Evolutionary conservation across 257 asterid species (phyloP), one percentile per base, ranked within the genome.

Genomic region (Solanum neorickii): DNA sequence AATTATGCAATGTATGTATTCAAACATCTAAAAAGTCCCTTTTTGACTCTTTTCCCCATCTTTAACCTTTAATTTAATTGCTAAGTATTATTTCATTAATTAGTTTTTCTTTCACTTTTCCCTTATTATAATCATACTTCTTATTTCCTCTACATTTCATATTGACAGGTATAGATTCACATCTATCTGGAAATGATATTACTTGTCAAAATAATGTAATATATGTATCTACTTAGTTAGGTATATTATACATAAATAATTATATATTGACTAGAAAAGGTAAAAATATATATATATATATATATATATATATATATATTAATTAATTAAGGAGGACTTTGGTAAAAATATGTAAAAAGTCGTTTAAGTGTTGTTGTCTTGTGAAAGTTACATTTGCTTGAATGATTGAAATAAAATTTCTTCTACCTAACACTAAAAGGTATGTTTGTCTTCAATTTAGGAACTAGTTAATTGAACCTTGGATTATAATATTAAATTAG

Each of bases 21-120:
- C 91, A 88, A 83, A 83, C 90, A 88, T 88, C 87, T 86, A 76
- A 86, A 86, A 89, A 86, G 87, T n/a, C 49, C 87, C 91, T 90
- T 87, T 91, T 89, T 89, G 87, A 87, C 88, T 90, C 73, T 89
- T 42, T 37, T 86, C 33, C 69, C 25, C 62, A 66, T 78, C 70
- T 69, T 41, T 69, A 76, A 41, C 31, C 56, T 42, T 77, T 86
- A 35, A 49, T 76, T 31, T 37, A 29, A 66, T 56, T 70, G 69
- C 37, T 88, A 59, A 59, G 23, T 44, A 65, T n/a, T 65, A n/a
- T 47, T 23, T 74, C 33, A 18, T 27, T 33, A 29, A 13, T 37
- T 33, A 29, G 78, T 80, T 84, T 84, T 56, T 14, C 44, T 10
- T 10, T 60, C 70, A 5, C 23, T 25, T 31, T 59, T 20, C 59